Conservation (phyloP, 371 early-diverging fungal genomes). For the Circinella minor region DNA sequence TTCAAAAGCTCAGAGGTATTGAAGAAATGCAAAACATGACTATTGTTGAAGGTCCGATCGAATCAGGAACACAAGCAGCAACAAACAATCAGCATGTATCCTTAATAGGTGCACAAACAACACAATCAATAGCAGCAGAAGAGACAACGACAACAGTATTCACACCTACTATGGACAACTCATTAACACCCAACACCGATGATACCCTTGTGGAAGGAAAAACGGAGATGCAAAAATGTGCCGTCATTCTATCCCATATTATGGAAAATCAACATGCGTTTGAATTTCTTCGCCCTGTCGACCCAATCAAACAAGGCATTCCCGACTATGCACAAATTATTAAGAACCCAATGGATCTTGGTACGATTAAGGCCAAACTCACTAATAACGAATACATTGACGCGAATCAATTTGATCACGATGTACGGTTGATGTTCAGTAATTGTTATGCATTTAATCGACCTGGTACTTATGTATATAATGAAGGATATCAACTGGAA, state of each 20-base stretch:
- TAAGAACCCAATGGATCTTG: conserved; percentile 97
- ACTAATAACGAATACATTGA: conserved; percentile 43
- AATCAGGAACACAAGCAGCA: too few species aligned
- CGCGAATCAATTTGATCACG: conserved; percentile 51
- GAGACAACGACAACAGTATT: background rate
- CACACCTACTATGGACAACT: background rate
- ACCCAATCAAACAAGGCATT: conserved; percentile 49
- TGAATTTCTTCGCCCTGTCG: conserved; percentile 54
- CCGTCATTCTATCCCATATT: conserved; percentile 27
- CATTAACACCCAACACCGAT: background rate
- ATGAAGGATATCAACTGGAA: conserved; percentile 65
- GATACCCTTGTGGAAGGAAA: conserved; percentile 9
- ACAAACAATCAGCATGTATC: too few species aligned
- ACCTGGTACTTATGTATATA: conserved; percentile 78
- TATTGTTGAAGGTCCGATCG: conserved; percentile 44
- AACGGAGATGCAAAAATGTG: conserved; percentile 39
- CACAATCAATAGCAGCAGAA: background rate
- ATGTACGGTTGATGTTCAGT: conserved; percentile 56
- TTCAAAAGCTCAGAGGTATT: conserved; percentile 43
- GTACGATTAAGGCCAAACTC: conserved; percentile 86
- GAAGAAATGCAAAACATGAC: conserved; percentile 48
- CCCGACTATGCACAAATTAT: conserved; percentile 83
- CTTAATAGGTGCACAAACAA: background rate
- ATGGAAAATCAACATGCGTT: conserved; percentile 44
- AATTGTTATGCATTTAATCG: conserved; percentile 79